Base-by-base conservation (phyloP, 805 yeast genomes). In the Metschnikowia vanudenii region DNA sequence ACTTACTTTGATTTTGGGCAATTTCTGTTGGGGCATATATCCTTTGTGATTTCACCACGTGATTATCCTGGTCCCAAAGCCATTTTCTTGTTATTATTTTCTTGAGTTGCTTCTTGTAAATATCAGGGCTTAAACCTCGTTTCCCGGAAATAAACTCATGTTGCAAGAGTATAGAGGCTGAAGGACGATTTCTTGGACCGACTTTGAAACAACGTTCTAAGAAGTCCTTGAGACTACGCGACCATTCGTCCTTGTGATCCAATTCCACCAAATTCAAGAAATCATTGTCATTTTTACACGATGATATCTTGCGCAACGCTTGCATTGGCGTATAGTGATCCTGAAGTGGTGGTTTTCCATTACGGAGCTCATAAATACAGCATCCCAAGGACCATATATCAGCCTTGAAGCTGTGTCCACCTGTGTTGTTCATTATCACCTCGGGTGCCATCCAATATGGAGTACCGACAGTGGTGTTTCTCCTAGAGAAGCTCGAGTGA, bases 371-470 rank as follows among this genome's bases (percentile, higher is more conserved):
- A 46, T 82, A 82, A 2, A 87, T 81, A 30, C 92, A 85, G 50
- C 88, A 85, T 1, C 92, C 94, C 48, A 85, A 66, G 8, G 88
- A 82, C 94, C 94, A 85, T 3, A 85, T 75, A 62, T 85, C 94
- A 0, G 92, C 91, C 42, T 80, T 76, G 52, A 50, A 71, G 43
- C 68, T 61, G 52, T 73, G 76, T 43, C 78, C 83, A n/a, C 82
- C 80, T 54, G 82, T 79, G 50, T 77, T 80, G 53, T 80, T 76
- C 51, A 73, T 58, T 20, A 80, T 78, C 1, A 80, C 79, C 46
- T 80, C 84, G 0, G 84, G 84, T 1, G 84, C 80, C 84, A 80
- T 78, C 82, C 83, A 80, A 55, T 79, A 79, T 0, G 84, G 84
- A 0, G 84, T 79, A 0, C 84, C 84, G 3, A 73, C 77, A 0